Conservation (phyloP, 768 basidiomycete genomes). For the Podaxis sp. region DNA sequence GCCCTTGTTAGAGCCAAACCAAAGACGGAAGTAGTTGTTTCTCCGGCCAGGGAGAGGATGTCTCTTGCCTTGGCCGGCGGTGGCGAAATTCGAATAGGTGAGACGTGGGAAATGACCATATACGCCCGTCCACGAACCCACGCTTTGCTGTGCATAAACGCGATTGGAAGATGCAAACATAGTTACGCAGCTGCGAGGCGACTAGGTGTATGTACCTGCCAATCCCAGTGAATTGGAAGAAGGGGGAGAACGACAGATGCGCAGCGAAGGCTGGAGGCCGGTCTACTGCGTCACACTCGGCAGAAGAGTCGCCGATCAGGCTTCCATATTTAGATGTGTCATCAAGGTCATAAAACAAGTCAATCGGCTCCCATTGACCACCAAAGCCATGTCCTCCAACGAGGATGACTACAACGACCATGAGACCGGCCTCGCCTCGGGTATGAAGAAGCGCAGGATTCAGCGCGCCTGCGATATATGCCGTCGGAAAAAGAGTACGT, state of each 20-base stretch:
- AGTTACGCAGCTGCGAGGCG: background rate
- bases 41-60: too few species aligned
- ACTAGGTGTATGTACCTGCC: background rate
- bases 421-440: conserved; percentile 33
- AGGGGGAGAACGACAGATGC: background rate
- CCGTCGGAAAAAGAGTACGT: conserved; percentile 78
- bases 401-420: conserved; percentile 61
- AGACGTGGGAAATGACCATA: background rate
- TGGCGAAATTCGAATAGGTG: too few species aligned
- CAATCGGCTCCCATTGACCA: background rate
- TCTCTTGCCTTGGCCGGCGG: background rate
- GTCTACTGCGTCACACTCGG: conserved; percentile 7
- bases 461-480: conserved; percentile 84
- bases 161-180: background rate
- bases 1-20: too few species aligned
- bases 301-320: conserved; percentile 1
- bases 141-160: background rate
- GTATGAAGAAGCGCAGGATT: conserved; percentile 66
- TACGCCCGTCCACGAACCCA: background rate
- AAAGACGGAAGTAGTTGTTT: too few species aligned
- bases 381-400: conserved; percentile 54
- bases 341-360: conserved; percentile 6
- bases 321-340: background rate
- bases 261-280: background rate
- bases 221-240: background rate